A percentile compares a stretch with the other conserved stretches of the same genome.
phyloP scores from a whole-genome alignment of 306 rosid genomes.

The Echinosophora koreensis region DNA sequence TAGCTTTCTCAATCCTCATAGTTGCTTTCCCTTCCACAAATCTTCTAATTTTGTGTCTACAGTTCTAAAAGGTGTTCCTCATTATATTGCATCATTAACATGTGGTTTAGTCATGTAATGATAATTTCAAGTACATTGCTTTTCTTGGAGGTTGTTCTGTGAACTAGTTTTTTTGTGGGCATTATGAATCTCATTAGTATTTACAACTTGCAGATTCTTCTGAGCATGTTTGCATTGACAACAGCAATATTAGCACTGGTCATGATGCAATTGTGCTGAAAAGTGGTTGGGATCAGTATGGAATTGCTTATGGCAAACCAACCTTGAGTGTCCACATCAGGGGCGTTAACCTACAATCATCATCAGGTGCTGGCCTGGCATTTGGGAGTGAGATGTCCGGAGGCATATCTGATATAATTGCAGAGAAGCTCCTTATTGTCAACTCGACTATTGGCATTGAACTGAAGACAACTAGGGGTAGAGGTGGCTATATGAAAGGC shows the following conservation, averaged over 20 bases:
- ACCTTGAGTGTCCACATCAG: conserved; percentile 59
- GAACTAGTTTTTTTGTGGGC: not conserved
- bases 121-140: not conserved
- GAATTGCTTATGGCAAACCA: conserved; percentile 61
- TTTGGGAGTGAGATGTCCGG: conserved; percentile 79
- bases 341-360: conserved; percentile 56
- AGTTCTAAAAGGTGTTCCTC: not conserved
- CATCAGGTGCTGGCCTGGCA: conserved; percentile 64
- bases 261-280: conserved; percentile 69
- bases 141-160: not conserved
- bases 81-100: not conserved
- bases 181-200: conserved; percentile 11
- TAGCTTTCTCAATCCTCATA: not conserved
- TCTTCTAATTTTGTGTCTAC: conserved; percentile 15
- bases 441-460: conserved; percentile 58
- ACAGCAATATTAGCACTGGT: conserved; percentile 66
- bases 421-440: conserved; percentile 49
- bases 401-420: conserved; percentile 59
- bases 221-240: conserved; percentile 61
- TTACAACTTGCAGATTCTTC: conserved; percentile 66
- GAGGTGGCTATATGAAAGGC: conserved; percentile 69
- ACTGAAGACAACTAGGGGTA: conserved; percentile 67
- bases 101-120: conserved; percentile 10
- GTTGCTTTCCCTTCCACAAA: not conserved
- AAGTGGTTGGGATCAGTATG: conserved; percentile 86